A percentile compares a stretch with the other conserved stretches of the same genome.
phyloP scores from a whole-genome alignment of 257 asterid species.

The Nyctanthes arbortristis region DNA sequence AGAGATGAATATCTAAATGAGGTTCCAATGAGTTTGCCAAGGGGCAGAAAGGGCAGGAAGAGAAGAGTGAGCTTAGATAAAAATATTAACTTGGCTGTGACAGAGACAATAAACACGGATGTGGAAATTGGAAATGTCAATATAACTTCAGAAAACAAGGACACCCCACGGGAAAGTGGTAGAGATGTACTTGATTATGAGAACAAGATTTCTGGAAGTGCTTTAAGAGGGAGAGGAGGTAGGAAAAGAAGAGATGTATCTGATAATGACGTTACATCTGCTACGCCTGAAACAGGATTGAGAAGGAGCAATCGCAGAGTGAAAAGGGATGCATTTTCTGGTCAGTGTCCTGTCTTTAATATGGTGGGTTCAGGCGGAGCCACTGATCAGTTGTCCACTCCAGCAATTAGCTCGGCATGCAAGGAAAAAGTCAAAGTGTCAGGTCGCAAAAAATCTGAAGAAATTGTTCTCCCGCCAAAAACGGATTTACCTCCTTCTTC shows the following conservation, averaged over 20 bases:
- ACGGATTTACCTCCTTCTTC: conserved; percentile 80
- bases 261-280: conserved; percentile 29
- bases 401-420: conserved; percentile 58
- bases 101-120: conserved; percentile 32
- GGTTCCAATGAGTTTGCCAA: conserved; percentile 32
- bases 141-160: conserved; percentile 32
- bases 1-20: conserved; percentile 36
- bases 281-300: conserved; percentile 60
- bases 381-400: conserved; percentile 48
- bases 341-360: conserved; percentile 39
- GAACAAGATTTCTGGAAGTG: conserved; percentile 34
- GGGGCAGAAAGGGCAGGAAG: conserved; percentile 69
- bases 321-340: conserved; percentile 38
- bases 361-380: conserved; percentile 36
- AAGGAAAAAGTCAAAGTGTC: conserved; percentile 43
- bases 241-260: conserved; percentile 51
- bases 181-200: conserved; percentile 28
- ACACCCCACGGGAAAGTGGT: conserved; percentile 27
- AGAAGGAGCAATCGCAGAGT: conserved; percentile 92
- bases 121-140: conserved; percentile 20
- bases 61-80: conserved; percentile 38
- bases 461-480: conserved; percentile 51
- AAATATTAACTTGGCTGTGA: conserved; percentile 27
- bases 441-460: conserved; percentile 32
- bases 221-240: conserved; percentile 47